Evolutionary conservation across 163 green algal genomes (phyloP), one percentile per base, ranked within the genome.

Genomic region (Chlorella variabilis): DNA sequence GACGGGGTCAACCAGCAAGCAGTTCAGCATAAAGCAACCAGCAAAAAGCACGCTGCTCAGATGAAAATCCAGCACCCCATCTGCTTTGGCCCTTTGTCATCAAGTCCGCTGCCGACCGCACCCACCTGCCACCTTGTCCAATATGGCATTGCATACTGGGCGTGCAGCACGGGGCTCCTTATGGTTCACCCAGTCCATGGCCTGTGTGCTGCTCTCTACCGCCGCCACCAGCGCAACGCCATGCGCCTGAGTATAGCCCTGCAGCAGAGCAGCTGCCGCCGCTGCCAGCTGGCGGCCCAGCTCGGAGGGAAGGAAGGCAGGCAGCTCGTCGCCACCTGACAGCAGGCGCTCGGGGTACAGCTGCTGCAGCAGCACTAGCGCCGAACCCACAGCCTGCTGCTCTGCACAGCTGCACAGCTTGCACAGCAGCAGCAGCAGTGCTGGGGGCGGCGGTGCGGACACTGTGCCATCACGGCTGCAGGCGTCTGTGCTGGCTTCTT

Each of bases 401-500:
- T 96, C 90, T 85, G 95, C 85, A 78, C 89, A 89, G 36, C 65
- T 73, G 80, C 87, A 93, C 81, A 96, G 82, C 80, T 88, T 87
- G 62, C 90, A 92, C 54, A 95, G 87, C 59, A 96, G 81, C 41
- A 96, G 89, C 61, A 95, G 71, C 61, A 95, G 65, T 21, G 88
- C 87, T 80, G 91, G 39, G 17, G 62, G 80, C 68, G 38, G 78
- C 20, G 34, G 13, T n/a, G 29, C 67, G 36, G 41, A 39, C 11
- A n/a, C 67, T 75, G 39, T 41, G 41, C 41, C 2, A 17, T 20
- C 4, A 27, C 68, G 5, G 68, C 68, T 27, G n/a, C 41, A 4
- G 68, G 15, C 34, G 65, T 51, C 38, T 5, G 23, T 49, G 33
- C 41, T 25, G 41, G n/a, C n/a, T n/a, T n/a, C n/a, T n/a, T n/a